phyloP scores from a whole-genome alignment of 495 filamentous ascomycete genomes.

The Margaritispora aquatica region DNA sequence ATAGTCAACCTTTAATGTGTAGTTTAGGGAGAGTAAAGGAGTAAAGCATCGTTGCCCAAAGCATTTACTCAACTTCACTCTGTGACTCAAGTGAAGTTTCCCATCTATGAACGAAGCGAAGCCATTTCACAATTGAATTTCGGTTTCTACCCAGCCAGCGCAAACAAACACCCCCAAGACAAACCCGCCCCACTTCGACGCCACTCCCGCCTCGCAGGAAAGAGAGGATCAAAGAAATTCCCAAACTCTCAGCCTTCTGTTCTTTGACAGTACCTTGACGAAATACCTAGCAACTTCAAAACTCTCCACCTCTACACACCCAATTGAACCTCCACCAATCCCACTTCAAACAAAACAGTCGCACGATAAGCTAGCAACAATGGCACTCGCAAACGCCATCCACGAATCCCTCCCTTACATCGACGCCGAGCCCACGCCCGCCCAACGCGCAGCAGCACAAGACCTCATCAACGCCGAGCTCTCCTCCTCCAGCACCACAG shows the following conservation, averaged over 20 bases:
- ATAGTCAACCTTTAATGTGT: no score
- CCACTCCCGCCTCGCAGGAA: neutral
- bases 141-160: no score
- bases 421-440: conserved; percentile 56
- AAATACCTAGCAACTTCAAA: neutral
- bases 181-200: neutral
- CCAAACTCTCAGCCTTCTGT: neutral
- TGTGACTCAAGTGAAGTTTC: no score
- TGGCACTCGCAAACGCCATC: conserved; percentile 18
- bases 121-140: neutral
- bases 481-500: no score
- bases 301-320: neutral
- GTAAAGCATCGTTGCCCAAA: no score
- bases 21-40: no score
- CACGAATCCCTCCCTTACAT: conserved; percentile 88
- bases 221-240: neutral
- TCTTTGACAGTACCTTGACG: neutral
- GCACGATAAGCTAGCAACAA: no score
- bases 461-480: conserved; percentile 59
- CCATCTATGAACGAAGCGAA: no score
- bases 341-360: no score
- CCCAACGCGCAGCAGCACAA: conserved; percentile 50
- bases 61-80: no score
- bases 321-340: neutral
- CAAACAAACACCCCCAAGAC: no score